Percentiles rank a stretch among this genome's conserved stretches.
These are phyloP conservation scores for Arthrobotrys megalospora DNA, from an alignment of 2,329 filamentous ascomycete genomes.

Conservation along the genomic window DNA sequence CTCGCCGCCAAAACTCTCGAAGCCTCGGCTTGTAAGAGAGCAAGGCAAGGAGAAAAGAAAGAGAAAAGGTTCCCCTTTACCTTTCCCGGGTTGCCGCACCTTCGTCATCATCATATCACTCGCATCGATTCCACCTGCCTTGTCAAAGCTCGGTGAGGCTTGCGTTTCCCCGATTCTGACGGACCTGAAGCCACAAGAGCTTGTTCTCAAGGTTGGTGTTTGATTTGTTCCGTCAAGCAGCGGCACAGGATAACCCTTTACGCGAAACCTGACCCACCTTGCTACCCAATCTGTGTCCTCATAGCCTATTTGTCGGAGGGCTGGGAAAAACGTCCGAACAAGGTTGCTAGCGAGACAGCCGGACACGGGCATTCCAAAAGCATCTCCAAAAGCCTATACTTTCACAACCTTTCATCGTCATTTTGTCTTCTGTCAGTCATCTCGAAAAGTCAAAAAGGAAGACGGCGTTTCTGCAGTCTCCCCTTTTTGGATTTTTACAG, in stretches of 20 bases:
- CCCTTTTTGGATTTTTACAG: background rate
- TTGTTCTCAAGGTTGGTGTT: slow-evolving; percentile 50
- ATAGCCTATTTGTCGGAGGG: slow-evolving; percentile 46
- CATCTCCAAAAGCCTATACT: slow-evolving; percentile 27
- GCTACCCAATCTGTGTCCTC: slow-evolving; percentile 34
- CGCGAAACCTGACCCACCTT: slow-evolving; percentile 43
- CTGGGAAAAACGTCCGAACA: slow-evolving; percentile 41
- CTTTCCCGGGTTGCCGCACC: slow-evolving; percentile 22
- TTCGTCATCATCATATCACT: slow-evolving; percentile 29
- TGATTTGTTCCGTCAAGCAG: slow-evolving; percentile 53
- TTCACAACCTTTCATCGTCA: slow-evolving; percentile 14
- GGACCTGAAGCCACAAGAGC: slow-evolving; percentile 31
- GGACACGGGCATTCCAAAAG: slow-evolving; percentile 34
- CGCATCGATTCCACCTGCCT: slow-evolving; percentile 38
- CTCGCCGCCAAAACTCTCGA: background rate
- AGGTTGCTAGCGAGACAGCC: slow-evolving; percentile 35
- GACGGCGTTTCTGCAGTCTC: background rate
- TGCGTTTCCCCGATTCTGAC: slow-evolving; percentile 47
- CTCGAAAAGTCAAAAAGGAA: slow-evolving; percentile 5
- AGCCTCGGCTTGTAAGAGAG: slow-evolving; percentile 12
- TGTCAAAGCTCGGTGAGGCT: slow-evolving; percentile 41
- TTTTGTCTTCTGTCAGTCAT: slow-evolving; percentile 15
- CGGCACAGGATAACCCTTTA: slow-evolving; percentile 40
- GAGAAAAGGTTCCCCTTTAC: background rate
- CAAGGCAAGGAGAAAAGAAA: background rate